A percentile compares a stretch with the other conserved stretches of the same genome.
phyloP scores from a whole-genome alignment of 2,329 filamentous ascomycete genomes.

The Amauroascus niger region DNA sequence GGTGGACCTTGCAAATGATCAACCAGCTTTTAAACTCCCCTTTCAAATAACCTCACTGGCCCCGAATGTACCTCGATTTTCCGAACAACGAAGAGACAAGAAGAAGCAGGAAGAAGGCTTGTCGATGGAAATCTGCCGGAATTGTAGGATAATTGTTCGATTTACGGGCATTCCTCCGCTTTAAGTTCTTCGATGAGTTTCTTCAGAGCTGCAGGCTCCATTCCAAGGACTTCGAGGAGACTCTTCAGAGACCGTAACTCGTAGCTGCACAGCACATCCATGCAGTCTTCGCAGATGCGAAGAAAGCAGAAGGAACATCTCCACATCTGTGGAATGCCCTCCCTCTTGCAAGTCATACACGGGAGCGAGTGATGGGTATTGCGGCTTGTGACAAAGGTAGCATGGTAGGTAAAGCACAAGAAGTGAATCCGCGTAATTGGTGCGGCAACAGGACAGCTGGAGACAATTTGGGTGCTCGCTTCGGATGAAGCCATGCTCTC shows the following conservation, averaged over 20 bases:
- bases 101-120: background rate
- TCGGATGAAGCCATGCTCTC: background rate
- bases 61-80: background rate
- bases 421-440: slow-evolving; percentile 31
- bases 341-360: slow-evolving; percentile 37
- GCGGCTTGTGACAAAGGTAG: slow-evolving; percentile 27
- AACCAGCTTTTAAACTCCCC: background rate
- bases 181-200: too few species aligned
- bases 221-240: slow-evolving; percentile 21
- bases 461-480: background rate
- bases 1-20: too few species aligned
- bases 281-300: slow-evolving; percentile 32
- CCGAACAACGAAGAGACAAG: background rate
- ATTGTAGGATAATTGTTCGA: background rate
- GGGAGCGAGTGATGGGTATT: slow-evolving; percentile 35
- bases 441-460: slow-evolving; percentile 23
- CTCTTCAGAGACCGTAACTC: slow-evolving; percentile 27
- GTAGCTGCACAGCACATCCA: slow-evolving; percentile 27
- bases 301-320: slow-evolving; percentile 37
- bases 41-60: background rate
- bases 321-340: slow-evolving; percentile 30
- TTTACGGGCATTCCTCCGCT: background rate
- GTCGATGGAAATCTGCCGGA: background rate
- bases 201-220: too few species aligned
- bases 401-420: slow-evolving; percentile 34